Base-by-base conservation (phyloP, 306 rosid species). In the Canavalia ensiformis region DNA sequence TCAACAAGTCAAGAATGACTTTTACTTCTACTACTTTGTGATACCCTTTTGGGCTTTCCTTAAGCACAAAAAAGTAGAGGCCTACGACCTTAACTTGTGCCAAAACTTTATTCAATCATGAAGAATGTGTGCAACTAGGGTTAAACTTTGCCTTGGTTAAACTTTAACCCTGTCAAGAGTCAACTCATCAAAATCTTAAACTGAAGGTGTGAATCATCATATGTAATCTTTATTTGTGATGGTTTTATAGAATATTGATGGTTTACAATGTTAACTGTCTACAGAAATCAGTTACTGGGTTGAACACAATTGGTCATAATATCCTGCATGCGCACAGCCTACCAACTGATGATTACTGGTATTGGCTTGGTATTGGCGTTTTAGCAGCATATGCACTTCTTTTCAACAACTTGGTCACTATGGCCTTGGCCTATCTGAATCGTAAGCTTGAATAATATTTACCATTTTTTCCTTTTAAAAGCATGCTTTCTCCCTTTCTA, bases 371-470 rank as follows among this genome's bases (percentile, higher is more conserved):
- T 69, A 68, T 90, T 73, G 92, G 83, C 62, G 82, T 77, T 76
- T 51, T 92, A 42, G 1, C 84, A 6, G 7, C 56, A 59, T 92
- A 92, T 83, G 85, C 88, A 6, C 0, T 90, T 41, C 7, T 92
- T 69, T 94, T 92, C 88, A 92, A 92, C 84, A 47, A 13, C 72
- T 18, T 89, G 51, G 90, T 92, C 83, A 94, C 94, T 70, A 8
- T 90, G 86, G 90, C 96, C 79, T 84, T 94, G 87, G 47, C 97
- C 85, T 89, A 86, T 85, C 88, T 94, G 65, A 83, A 92, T 35
- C 96, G 98, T 92, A 88, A 89, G 97, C 88, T 71, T 68, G 57
- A 82, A 8, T 33, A 4, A 41, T 37, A 60, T 78, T 79, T 30
- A 49, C 62, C 28, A 39, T 3, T 39, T 55, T 74, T 71, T 73